Evolutionary conservation across 2,329 filamentous ascomycete species (phyloP).

Genomic region (Colletotrichum sp.): DNA sequence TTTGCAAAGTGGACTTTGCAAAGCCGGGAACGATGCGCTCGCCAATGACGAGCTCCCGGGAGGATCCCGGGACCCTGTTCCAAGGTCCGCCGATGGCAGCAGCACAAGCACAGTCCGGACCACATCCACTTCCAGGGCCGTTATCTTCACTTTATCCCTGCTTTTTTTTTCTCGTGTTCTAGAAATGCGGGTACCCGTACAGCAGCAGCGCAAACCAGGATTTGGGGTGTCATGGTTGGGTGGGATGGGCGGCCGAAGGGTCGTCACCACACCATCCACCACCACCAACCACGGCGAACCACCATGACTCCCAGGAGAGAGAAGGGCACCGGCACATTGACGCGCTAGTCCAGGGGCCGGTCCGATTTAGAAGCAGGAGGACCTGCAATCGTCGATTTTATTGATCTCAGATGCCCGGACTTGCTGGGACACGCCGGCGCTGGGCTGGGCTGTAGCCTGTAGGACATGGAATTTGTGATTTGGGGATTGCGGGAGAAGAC

Average conservation of each 20-base stretch:
- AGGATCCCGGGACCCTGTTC: neutral
- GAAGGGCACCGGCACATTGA: constrained; percentile 12
- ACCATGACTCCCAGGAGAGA: neutral
- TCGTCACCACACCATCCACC: neutral
- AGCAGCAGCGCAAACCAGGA: neutral
- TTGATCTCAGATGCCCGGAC: constrained; percentile 5
- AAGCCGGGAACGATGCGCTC: neutral
- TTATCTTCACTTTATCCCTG: constrained; percentile 14
- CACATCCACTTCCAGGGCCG: constrained; percentile 6
- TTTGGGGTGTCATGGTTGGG: neutral
- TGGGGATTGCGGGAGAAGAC: neutral
- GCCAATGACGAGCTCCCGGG: neutral
- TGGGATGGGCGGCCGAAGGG: neutral
- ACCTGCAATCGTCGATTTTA: constrained; percentile 12
- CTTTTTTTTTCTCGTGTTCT: constrained; percentile 20
- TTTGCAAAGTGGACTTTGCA: neutral
- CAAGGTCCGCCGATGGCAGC: neutral
- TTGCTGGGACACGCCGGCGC: neutral
- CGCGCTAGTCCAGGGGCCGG: constrained; percentile 16
- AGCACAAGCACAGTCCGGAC: neutral
- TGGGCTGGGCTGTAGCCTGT: neutral
- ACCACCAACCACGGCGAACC: neutral
- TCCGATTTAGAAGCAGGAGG: constrained; percentile 18
- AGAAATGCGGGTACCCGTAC: constrained; percentile 1
- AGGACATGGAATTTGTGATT: neutral